These are phyloP conservation scores for Dendrobium nobile DNA, from an alignment of 106 monocot species.

Conservation along the genomic window DNA sequence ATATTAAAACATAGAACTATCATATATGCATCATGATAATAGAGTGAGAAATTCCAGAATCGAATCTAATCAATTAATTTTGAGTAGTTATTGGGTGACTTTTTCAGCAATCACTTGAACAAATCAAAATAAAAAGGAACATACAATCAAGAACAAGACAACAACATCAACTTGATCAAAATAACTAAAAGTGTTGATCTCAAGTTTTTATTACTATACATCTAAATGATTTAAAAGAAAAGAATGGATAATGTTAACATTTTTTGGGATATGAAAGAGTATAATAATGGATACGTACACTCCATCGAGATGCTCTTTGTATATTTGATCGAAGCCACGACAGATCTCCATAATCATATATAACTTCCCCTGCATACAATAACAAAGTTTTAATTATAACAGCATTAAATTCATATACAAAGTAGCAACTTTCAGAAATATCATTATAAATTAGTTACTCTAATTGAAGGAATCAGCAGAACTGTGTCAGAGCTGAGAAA, in stretches of 20 bases:
- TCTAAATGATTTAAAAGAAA: not conserved
- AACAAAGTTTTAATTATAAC: not conserved
- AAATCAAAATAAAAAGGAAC: not conserved
- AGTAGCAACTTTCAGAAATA: not conserved
- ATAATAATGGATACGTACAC: slow-evolving; percentile 42
- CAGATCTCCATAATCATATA: slow-evolving; percentile 98
- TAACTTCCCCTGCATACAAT: slow-evolving; percentile 73
- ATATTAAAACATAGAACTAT: not conserved
- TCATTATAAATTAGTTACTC: not conserved
- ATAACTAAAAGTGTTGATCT: not conserved
- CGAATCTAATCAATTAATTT: not conserved
- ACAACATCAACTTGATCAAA: not conserved
- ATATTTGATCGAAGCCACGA: slow-evolving; percentile 85
- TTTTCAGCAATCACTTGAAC: not conserved
- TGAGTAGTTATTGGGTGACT: not conserved
- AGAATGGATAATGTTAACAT: not conserved
- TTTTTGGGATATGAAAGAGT: not conserved
- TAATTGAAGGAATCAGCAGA: not conserved
- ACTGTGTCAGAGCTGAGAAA: not conserved
- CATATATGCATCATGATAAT: not conserved
- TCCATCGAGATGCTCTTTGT: slow-evolving; percentile 99
- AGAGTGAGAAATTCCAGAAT: not conserved
- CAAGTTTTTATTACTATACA: not conserved
- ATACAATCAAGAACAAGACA: not conserved
- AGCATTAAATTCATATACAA: not conserved